A percentile compares a stretch with the other conserved stretches of the same genome.
These are phyloP conservation scores for Penicillium sp. DNA, from an alignment of 2,329 filamentous ascomycete genomes.

Conservation along the genomic window DNA sequence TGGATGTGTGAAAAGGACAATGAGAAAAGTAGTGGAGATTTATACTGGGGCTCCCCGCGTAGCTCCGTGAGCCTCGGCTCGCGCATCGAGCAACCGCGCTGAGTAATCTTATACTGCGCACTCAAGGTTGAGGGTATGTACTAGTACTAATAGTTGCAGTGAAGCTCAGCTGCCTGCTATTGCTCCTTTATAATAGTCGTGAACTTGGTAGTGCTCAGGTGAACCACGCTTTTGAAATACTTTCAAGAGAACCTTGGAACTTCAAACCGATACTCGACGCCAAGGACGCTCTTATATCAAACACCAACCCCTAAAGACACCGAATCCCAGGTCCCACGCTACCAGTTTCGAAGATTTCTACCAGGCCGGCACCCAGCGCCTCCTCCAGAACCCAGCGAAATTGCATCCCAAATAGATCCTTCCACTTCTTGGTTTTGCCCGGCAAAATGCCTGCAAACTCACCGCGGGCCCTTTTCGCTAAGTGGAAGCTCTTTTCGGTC, in stretches of 20 bases:
- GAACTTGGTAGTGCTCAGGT: too few relatives aligned
- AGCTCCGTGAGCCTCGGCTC: constrained; percentile 7
- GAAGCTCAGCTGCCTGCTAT: too few relatives aligned
- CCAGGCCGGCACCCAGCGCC: constrained; percentile 54
- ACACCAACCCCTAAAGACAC: constrained; percentile 22
- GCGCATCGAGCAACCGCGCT: background rate
- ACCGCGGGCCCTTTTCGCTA: constrained; percentile 51
- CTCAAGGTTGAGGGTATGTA: too few relatives aligned
- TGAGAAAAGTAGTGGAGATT: background rate
- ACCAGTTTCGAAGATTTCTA: constrained; percentile 60
- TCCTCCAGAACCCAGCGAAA: constrained; percentile 60
- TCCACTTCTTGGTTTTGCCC: constrained; percentile 60
- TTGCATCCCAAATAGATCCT: constrained; percentile 52
- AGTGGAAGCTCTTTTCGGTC: constrained; percentile 40
- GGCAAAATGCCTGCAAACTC: constrained; percentile 54
- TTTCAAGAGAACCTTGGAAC: too few relatives aligned
- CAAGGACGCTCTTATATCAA: too few relatives aligned
- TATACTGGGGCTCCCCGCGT: background rate
- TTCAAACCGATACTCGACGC: too few relatives aligned
- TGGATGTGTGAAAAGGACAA: background rate
- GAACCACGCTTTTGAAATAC: too few relatives aligned
- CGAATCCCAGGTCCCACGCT: constrained; percentile 55
- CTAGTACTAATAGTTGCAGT: too few relatives aligned
- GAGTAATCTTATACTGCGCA: background rate
- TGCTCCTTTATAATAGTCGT: too few relatives aligned